Conservation (phyloP, 257 asterid species). For the Fraxinus pennsylvanica region DNA sequence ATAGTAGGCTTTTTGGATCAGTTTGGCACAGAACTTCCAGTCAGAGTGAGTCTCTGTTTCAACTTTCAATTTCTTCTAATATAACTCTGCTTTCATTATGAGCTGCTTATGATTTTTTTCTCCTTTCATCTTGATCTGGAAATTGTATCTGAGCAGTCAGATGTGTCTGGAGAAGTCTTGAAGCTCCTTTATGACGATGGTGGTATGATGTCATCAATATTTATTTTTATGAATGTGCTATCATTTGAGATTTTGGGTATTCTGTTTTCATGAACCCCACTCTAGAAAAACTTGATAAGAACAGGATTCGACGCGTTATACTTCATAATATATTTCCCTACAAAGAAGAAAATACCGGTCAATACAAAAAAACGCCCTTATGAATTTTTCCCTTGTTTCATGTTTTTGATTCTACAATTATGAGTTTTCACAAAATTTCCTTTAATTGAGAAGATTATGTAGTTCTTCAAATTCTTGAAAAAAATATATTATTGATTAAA, state of each 20-base stretch:
- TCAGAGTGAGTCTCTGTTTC: constrained; percentile 56
- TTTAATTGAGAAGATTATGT: neutral
- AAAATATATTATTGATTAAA: neutral
- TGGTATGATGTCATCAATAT: constrained; percentile 45
- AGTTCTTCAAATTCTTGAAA: neutral
- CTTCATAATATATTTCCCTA: constrained; percentile 2
- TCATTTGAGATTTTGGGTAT: neutral
- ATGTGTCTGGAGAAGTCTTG: constrained; percentile 81
- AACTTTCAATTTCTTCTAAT: constrained; percentile 2
- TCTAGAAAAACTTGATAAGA: neutral
- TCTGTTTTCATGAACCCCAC: neutral
- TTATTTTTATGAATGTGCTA: constrained; percentile 5
- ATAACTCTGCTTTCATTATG: constrained; percentile 18
- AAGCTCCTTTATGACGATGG: constrained; percentile 74
- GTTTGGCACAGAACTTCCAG: constrained; percentile 62
- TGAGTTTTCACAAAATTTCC: neutral
- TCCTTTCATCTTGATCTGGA: constrained; percentile 17
- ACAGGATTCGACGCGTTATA: neutral
- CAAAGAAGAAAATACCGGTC: neutral
- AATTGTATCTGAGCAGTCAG: constrained; percentile 53
- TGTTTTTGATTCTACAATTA: neutral
- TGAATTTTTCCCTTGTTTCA: neutral
- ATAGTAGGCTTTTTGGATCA: constrained; percentile 70
- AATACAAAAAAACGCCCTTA: neutral
- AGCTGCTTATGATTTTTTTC: constrained; percentile 18